These are phyloP conservation scores for Xylaria polymorpha DNA, from an alignment of 2,329 filamentous ascomycete genomes.

Conservation along the genomic window DNA sequence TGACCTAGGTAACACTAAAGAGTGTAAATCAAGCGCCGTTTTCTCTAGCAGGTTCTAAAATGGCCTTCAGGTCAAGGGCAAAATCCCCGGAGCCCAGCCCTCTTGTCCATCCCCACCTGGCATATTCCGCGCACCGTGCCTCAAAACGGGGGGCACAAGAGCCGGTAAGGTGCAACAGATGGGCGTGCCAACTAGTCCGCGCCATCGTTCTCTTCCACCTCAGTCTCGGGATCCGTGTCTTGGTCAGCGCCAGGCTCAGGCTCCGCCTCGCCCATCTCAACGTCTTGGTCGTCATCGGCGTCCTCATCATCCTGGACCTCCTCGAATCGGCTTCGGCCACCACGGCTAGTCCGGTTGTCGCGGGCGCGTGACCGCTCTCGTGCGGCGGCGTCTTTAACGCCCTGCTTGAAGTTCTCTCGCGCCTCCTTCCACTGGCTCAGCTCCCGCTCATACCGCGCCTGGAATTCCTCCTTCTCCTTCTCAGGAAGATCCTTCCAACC, in stretches of 20 bases:
- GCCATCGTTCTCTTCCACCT: conserved; percentile 49
- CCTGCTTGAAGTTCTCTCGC: conserved; percentile 54
- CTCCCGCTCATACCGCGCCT: conserved; percentile 56
- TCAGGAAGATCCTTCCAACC: conserved; percentile 66
- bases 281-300: conserved; percentile 42
- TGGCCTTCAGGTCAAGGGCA: neutral
- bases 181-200: conserved; percentile 39
- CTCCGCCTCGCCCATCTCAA: conserved; percentile 40
- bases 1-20: conserved; percentile 16
- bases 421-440: conserved; percentile 57
- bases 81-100: neutral
- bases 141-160: neutral
- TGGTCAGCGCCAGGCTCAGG: conserved; percentile 36
- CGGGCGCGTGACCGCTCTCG: conserved; percentile 48
- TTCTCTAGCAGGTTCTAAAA: conserved; percentile 14
- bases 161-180: neutral
- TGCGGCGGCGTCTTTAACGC: conserved; percentile 45
- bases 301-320: conserved; percentile 48
- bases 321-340: conserved; percentile 45
- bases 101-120: neutral
- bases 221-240: conserved; percentile 50
- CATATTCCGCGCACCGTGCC: neutral
- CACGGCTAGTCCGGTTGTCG: conserved; percentile 32
- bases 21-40: conserved; percentile 29
- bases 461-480: conserved; percentile 62